Percentiles rank a stretch among this genome's conserved stretches.
Conservation (phyloP, 805 yeast genomes). For the Hanseniaspora occidentalis region DNA sequence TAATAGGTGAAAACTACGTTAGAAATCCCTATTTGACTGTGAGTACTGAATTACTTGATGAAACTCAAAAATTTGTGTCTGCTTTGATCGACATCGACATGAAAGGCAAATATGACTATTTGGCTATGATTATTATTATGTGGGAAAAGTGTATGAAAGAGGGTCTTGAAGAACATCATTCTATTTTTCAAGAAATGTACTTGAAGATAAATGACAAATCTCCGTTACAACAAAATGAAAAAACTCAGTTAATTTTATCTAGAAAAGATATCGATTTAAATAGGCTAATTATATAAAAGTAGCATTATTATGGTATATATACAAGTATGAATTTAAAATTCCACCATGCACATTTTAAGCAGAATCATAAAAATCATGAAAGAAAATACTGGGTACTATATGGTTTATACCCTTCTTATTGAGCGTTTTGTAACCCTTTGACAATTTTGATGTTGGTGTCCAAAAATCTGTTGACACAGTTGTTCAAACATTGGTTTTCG, state of each 20-base stretch:
- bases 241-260: neutral
- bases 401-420: conserved; percentile 7
- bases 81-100: conserved; percentile 9
- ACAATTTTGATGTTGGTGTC: conserved; percentile 83
- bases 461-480: conserved; percentile 75
- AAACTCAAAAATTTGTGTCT: conserved; percentile 8
- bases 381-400: neutral
- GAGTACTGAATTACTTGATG: conserved; percentile 9
- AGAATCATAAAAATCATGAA: too few relatives aligned
- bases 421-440: conserved; percentile 29
- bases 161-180: conserved; percentile 8
- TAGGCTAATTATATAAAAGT: neutral
- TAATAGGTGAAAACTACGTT: conserved; percentile 18
- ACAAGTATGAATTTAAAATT: too few relatives aligned
- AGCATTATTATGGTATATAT: neutral
- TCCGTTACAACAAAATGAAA: neutral
- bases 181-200: neutral
- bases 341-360: too few relatives aligned
- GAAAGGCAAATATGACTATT: conserved; percentile 16
- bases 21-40: conserved; percentile 19
- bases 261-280: neutral
- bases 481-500: conserved; percentile 64
- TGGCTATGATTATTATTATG: conserved; percentile 12
- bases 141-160: conserved; percentile 17
- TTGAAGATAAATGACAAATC: neutral